These are phyloP conservation scores for Parascedosporium putredinis DNA, from an alignment of 2,329 filamentous ascomycete genomes.

Conservation along the genomic window DNA sequence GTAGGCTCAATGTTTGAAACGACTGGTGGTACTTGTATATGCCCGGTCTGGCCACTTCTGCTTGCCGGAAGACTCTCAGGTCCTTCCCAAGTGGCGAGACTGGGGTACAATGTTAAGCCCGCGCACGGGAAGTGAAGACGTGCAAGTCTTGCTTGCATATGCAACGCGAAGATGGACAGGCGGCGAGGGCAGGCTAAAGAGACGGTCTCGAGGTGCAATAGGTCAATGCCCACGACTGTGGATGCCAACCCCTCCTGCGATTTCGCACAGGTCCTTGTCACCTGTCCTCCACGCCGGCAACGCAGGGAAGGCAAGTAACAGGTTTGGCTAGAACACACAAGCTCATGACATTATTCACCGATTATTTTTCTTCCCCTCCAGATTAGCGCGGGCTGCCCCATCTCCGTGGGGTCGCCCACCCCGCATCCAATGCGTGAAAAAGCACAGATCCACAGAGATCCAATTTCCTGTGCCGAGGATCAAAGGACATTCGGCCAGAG, in stretches of 20 bases:
- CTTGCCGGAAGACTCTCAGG: too few relatives aligned
- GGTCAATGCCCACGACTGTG: not conserved
- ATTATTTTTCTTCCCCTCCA: too few relatives aligned
- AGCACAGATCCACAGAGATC: slow-evolving; percentile 7
- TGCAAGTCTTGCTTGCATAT: slow-evolving; percentile 4
- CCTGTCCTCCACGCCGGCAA: too few relatives aligned
- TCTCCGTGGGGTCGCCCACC: not conserved
- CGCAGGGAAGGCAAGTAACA: too few relatives aligned
- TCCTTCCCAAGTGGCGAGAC: not conserved
- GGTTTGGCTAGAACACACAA: too few relatives aligned
- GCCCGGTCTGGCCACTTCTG: too few relatives aligned
- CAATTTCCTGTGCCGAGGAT: slow-evolving; percentile 2
- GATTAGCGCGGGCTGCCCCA: not conserved
- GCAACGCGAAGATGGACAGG: not conserved
- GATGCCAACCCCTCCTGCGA: not conserved
- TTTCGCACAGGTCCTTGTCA: not conserved
- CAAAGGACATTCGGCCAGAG: not conserved
- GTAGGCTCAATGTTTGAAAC: too few relatives aligned
- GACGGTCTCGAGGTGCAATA: not conserved
- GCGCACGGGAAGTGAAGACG: not conserved
- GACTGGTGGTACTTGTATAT: too few relatives aligned
- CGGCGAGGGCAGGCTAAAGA: not conserved
- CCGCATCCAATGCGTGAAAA: not conserved
- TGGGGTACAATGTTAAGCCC: not conserved
- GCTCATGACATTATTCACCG: not conserved